Base-by-base conservation (phyloP, 140 eudicot species). In the Cichorium intybus region DNA sequence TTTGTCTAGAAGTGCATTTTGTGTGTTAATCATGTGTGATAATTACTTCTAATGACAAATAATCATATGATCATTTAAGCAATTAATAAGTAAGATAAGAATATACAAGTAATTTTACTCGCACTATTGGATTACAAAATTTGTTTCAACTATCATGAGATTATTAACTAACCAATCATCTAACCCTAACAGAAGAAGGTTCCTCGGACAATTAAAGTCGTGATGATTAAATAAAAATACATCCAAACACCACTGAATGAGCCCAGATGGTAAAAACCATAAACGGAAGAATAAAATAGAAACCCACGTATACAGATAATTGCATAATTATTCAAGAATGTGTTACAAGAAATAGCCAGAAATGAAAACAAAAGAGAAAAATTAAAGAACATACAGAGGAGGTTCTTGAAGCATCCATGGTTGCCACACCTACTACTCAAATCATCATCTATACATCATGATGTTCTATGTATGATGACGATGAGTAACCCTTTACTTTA, bases 391-490 rank as follows among this genome's bases (percentile, higher is more conserved):
- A 22, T 71, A 71, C 77, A 51, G 43, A 51, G 15, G 70, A 37
- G 62, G 54, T 71, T 52, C 47, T 71, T 62, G 77, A 24, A 71
- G 46, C 37, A 51, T 71, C 70, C 77, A 71, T 71, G 70, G 48
- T 34, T 61, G 56, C 33, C 70, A 71, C 33, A 51, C 20, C 61
- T 31, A 47, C 76, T 23, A 15, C 43, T 60, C 43, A 70, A 34
- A 70, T 6, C 61, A 59, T 33, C 60, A 60, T n/a, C 51, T 41
- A 68, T 27, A 22, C 53, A 24, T 61, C 31, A 26, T 69, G 35
- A 70, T 29, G 28, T 15, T 69, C 15, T 24, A 56, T 62, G 55
- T 62, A 24, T 41, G 64, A 52, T 52, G 56, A 53, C 53, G 53
- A 52, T 62, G 69, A 70, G 69, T 28, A 47, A 11, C 31, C 78